Percentiles rank a stretch among this genome's conserved stretches.
Evolutionary conservation across 2,329 filamentous ascomycete species (phyloP).

Genomic region (Colletotrichum orchidophilum): DNA sequence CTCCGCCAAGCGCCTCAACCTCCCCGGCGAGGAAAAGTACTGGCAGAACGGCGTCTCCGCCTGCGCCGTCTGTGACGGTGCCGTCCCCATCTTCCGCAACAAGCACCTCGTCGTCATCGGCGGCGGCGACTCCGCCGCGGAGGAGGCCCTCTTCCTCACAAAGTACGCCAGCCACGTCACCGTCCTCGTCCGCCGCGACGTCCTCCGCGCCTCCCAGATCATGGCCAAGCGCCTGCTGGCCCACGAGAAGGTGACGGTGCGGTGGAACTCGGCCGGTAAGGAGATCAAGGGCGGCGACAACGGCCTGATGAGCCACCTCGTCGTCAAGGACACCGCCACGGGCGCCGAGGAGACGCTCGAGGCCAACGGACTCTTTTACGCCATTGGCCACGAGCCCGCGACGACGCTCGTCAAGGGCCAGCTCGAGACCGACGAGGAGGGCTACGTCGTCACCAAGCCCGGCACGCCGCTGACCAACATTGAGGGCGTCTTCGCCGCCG

Average conservation of each 20-base stretch:
- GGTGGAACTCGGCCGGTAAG: slow-evolving; percentile 82
- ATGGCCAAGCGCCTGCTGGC: slow-evolving; percentile 87
- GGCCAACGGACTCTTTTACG: slow-evolving; percentile 95
- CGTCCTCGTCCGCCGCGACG: slow-evolving; percentile 88
- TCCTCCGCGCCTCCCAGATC: slow-evolving; percentile 86
- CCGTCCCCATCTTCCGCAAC: slow-evolving; percentile 96
- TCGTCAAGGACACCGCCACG: slow-evolving; percentile 80
- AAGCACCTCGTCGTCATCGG: slow-evolving; percentile 96
- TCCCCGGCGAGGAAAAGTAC: slow-evolving; percentile 91
- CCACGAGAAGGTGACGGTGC: slow-evolving; percentile 90
- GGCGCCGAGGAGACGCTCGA: slow-evolving; percentile 84
- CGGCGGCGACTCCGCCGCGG: slow-evolving; percentile 94
- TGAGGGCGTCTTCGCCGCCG: slow-evolving; percentile 93
- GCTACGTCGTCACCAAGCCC: slow-evolving; percentile 89
- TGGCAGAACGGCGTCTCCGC: slow-evolving; percentile 98
- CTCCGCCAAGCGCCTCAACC: slow-evolving; percentile 83
- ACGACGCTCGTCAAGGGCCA: slow-evolving; percentile 91
- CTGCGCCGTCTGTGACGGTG: slow-evolving; percentile 97
- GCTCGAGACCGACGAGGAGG: slow-evolving; percentile 86
- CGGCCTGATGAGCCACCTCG: slow-evolving; percentile 88
- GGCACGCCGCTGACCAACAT: slow-evolving; percentile 90
- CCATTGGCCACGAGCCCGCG: slow-evolving; percentile 95
- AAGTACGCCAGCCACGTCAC: slow-evolving; percentile 97
- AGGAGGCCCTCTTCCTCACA: slow-evolving; percentile 96
- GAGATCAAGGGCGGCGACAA: slow-evolving; percentile 88